Conservation (phyloP, 2,329 filamentous ascomycete species). For the Cordyceps cateniannulata region DNA sequence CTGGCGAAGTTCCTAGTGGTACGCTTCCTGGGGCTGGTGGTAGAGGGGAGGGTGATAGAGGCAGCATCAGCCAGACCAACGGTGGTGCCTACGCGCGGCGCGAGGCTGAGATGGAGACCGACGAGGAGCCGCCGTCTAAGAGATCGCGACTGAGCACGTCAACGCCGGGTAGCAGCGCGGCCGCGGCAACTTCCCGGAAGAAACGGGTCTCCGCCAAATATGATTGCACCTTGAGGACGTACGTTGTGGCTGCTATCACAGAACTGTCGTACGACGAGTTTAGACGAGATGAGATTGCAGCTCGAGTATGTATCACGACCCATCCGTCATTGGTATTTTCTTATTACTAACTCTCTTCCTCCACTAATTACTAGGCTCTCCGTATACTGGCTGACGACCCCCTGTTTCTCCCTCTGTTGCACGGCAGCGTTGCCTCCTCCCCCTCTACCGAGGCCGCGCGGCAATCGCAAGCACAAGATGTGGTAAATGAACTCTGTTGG, state of each 20-base stretch:
- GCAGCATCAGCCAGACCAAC: neutral
- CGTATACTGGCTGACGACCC: constrained; percentile 13
- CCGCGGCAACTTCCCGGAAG: neutral
- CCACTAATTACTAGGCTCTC: neutral
- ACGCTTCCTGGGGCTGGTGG: neutral
- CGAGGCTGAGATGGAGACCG: neutral
- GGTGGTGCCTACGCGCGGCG: neutral
- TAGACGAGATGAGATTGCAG: constrained; percentile 22
- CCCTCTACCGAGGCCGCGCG: neutral
- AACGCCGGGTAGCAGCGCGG: neutral
- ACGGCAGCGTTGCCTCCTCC: no score
- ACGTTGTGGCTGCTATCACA: constrained; percentile 22
- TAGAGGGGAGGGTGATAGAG: neutral
- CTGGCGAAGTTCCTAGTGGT: neutral
- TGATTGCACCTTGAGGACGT: constrained; percentile 30
- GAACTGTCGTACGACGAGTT: constrained; percentile 20
- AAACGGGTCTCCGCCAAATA: constrained; percentile 22
- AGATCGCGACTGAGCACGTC: neutral
- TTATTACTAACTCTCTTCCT: constrained; percentile 12
- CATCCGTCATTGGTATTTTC: neutral
- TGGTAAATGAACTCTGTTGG: neutral
- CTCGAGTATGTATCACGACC: constrained; percentile 22
- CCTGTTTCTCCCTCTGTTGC: neutral
- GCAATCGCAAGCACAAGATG: neutral
- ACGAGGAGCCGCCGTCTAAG: neutral